Base-by-base conservation (phyloP, 2,329 filamentous ascomycete species). In the Verticillium tricorpus region DNA sequence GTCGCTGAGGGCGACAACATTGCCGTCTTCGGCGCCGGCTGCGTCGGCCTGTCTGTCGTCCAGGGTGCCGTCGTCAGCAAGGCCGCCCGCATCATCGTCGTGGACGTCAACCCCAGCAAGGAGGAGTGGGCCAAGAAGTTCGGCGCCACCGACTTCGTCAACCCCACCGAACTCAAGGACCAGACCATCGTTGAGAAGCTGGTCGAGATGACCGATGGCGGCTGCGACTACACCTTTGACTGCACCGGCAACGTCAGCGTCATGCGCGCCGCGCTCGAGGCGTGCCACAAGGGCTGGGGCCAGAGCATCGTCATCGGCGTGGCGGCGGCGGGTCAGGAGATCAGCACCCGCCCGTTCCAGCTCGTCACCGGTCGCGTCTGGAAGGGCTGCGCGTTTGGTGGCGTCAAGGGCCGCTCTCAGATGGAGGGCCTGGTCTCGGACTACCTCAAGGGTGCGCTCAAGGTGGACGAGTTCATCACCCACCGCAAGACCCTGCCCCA, bases 391-490 rank as follows among this genome's bases (percentile, higher is more conserved):
- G 95, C 95, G 19, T 99, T 99, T 72, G 95, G 95, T 69, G 95
- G 95, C 70, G 93, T 99, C 84, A 99, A 98, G 85, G 95, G 95
- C 69, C 93, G 95, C 73, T 89, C 91, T 37, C 95, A 99, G 81
- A 87, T 99, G 67, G 90, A 91, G 57, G 88, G 85, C 63, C 88
- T 99, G 50, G 93, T 99, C 28, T 81, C 87, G 68, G 94, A 98
- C 78, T 99, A 99, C 80, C 84, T 96, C 76, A 85, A 85, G 60
- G 93, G 93, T 70, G 86, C 90, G 73, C 89, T 99, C 74, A 98
- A 97, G 88, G 95, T 98, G 56, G 94, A 98, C 75, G 95, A 99
- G 82, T 98, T 98, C 82, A 98, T 99, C 80, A 99, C 95, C 35
- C 95, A 99, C 82, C 88, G 93, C 70, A 92, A 96, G 81, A 85